Evolutionary conservation across 2,329 filamentous ascomycete genomes (phyloP).

Genomic region (Aspergillus phoenicis): DNA sequence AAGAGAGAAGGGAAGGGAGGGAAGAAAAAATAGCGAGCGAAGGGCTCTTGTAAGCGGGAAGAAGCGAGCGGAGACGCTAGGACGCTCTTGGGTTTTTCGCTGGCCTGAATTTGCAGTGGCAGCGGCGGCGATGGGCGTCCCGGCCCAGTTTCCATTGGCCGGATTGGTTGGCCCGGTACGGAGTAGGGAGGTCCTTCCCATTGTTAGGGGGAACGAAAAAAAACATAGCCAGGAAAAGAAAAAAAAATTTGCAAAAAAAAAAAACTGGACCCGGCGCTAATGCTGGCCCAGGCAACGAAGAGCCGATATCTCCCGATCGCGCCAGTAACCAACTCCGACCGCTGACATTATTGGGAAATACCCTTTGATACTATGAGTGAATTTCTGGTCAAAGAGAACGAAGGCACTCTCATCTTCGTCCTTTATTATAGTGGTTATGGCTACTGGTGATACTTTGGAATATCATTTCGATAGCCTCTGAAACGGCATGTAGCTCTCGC

Average conservation of each 20-base stretch:
- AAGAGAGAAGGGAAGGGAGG: constrained; percentile 44
- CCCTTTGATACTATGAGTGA: constrained; percentile 2
- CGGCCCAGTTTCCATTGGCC: neutral
- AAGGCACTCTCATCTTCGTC: neutral
- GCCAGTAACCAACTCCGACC: constrained; percentile 23
- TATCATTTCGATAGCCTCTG: too few relatives aligned
- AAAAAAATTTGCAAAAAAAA: constrained; percentile 17
- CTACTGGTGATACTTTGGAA: too few relatives aligned
- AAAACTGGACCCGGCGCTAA: constrained; percentile 27
- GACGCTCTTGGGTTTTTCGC: constrained; percentile 21
- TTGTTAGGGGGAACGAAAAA: constrained; percentile 9
- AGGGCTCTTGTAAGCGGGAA: constrained; percentile 41
- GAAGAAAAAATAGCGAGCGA: constrained; percentile 39
- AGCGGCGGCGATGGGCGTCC: constrained; percentile 8
- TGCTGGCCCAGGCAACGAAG: constrained; percentile 28
- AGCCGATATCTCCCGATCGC: constrained; percentile 45
- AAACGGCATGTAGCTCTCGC: neutral
- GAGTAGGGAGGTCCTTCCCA: constrained; percentile 12
- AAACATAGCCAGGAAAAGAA: constrained; percentile 3
- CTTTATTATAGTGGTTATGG: neutral
- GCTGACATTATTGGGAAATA: constrained; percentile 14
- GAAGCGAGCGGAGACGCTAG: constrained; percentile 39
- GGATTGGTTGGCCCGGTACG: constrained; percentile 7
- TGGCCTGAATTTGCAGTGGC: constrained; percentile 19
- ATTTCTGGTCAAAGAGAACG: constrained; percentile 2